Evolutionary conservation across 78 protist species (phyloP), one percentile per base, ranked within the genome.

Genomic region (Dictyostelium intermedium): DNA sequence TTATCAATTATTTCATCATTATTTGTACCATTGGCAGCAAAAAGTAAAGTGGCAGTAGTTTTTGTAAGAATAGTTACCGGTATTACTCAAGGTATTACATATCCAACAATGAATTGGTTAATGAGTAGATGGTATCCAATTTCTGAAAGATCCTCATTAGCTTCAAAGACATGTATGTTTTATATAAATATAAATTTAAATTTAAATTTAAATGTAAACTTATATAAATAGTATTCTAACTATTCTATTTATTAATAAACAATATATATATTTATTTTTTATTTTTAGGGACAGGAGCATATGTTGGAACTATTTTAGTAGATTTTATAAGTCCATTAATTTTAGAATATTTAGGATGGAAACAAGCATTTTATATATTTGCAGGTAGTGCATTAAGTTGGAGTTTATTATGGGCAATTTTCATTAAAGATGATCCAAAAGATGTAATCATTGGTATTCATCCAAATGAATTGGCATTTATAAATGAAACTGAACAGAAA

Each of bases 71-170:
- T 89, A 14, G 6, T 89, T 20, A 80, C 87, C 5, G 94, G 94
- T 30, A 16, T 89, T 5, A 25, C 60, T 0, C 94, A 89, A 66
- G 82, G 87, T 80, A 69, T 78, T 32, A 56, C 94, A 1, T 89
- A 80, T 47, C 87, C 94, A 63, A 89, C 94, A 9, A 69, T 80
- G 63, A 89, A 89, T 80, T 89, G 94, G 94, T 35, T 89, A 66
- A 89, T 89, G 25, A 80, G 83, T 20, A 78, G 82, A 70, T 89
- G 94, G 94, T 80, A 43, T 25, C 87, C 94, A 39, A 27, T 27
- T 16, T 39, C 53, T 20, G 82, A 80, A 50, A 60, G 94, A 69
- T 66, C 79, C 18, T 41, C 94, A 14, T 47, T 85, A 18, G 87
- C 83, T 14, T 11, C 87, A 61, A 6, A 47, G 0, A 80, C 82